Evolutionary conservation across 139 green algal genomes (phyloP), one percentile per base, ranked within the genome.

Genomic region (Chlamydomonas schloesseri): DNA sequence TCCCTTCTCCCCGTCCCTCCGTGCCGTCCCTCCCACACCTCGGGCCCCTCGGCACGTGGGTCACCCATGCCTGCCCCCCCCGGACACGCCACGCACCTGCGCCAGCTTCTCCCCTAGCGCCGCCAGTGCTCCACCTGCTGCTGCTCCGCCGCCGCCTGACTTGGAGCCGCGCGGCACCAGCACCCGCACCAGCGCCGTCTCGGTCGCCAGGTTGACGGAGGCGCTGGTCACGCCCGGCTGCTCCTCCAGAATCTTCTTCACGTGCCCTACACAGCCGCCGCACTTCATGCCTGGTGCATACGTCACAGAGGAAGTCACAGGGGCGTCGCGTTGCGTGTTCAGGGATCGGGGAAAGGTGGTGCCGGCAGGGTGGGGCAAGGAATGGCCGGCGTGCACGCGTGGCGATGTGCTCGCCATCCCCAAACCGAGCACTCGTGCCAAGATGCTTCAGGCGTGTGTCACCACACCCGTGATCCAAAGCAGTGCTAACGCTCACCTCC

Each of bases 121-220:
- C 74, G 33, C 46, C 23, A 75, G 23, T 10, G 60, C 73, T 24
- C 26, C 80, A n/a, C n/a, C 70, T 13, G 72, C n/a, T 71, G 47
- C 57, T 69, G 47, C n/a, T n/a, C 75, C 33, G 33, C 71, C 64
- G 21, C 50, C 37, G 42, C 74, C 42, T 24, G 46, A 24, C 69
- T 53, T 77, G 42, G n/a, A 50, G 65, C 79, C 83, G 3, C 73
- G 73, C 4, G 90, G 88, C 34, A 98, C 65, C n/a, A 71, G 23
- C 60, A 98, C 91, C 3, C 90, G 87, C 84, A 98, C 96, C 21
- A 98, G 87, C 3, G 97, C 97, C 21, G 94, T 97, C 82, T 98
- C 97, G 6, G 96, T 99, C 37, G 95, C 93, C 17, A 98, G 91
- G 87, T 98, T 98, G 37, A 99, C 97, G 0, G 88, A 96, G 9